Conservation (phyloP, 768 basidiomycete species). For the Mycena belliarum region DNA sequence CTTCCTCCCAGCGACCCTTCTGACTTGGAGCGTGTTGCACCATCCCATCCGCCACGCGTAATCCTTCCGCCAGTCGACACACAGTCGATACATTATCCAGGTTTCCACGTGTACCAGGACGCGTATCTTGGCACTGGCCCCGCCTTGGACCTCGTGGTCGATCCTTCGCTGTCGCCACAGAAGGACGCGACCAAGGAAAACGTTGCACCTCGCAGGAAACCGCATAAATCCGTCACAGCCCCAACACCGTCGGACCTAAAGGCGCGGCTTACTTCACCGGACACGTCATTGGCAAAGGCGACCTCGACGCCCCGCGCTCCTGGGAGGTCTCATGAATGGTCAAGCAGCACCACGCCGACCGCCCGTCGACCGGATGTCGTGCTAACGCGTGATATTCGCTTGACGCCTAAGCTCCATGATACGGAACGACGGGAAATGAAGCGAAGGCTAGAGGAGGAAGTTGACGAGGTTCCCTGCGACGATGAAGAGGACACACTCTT, state of each 20-base stretch:
- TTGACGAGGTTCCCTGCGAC: slow-evolving; percentile 28
- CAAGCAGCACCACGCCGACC: slow-evolving; percentile 26
- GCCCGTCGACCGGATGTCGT: slow-evolving; percentile 27
- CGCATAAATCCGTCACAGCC: slow-evolving; percentile 39
- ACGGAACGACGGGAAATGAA: slow-evolving; percentile 30
- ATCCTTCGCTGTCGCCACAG: slow-evolving; percentile 11
- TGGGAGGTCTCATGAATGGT: slow-evolving; percentile 22
- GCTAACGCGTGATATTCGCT: slow-evolving; percentile 17
- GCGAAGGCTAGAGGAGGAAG: slow-evolving; percentile 37
- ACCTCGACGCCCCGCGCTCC: slow-evolving; percentile 30
- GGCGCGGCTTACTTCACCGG: slow-evolving; percentile 25
- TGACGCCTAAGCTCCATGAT: slow-evolving; percentile 26
- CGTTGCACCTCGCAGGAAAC: slow-evolving; percentile 45
- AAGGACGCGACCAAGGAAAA: slow-evolving; percentile 60
- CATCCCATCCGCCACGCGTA: slow-evolving; percentile 35
- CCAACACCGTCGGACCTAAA: slow-evolving; percentile 22
- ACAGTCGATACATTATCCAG: slow-evolving; percentile 66
- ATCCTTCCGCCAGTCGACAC: slow-evolving; percentile 47
- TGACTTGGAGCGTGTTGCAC: slow-evolving; percentile 18
- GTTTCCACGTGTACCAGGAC: slow-evolving; percentile 62
- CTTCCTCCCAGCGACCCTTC: slow-evolving; percentile 16
- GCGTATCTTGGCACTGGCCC: slow-evolving; percentile 28
- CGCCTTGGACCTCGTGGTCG: neutral
- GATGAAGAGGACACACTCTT: slow-evolving; percentile 22
- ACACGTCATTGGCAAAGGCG: slow-evolving; percentile 24